These are phyloP conservation scores for Tricholoma matsutake DNA, from an alignment of 768 basidiomycete genomes.

Conservation along the genomic window DNA sequence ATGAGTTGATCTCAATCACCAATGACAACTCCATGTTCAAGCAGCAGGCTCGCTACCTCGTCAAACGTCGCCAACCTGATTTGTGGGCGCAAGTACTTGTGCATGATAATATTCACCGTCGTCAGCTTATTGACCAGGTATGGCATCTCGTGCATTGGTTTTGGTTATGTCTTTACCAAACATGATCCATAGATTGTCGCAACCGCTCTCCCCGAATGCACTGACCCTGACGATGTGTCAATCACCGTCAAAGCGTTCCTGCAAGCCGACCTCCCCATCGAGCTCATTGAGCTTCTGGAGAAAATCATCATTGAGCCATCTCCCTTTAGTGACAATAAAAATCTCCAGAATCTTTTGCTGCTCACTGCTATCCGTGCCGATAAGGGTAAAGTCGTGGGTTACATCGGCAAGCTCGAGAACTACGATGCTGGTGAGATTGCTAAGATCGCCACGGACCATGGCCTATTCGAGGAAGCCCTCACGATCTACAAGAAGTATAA, in stretches of 20 bases:
- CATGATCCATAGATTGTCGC: conserved; percentile 66
- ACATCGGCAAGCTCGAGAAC: conserved; percentile 96
- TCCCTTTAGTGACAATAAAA: conserved; percentile 96
- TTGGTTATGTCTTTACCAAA: background rate
- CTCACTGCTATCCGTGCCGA: conserved; percentile 96
- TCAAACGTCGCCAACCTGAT: conserved; percentile 92
- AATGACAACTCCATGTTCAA: conserved; percentile 99
- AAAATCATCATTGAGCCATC: conserved; percentile 98
- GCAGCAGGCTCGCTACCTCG: conserved; percentile 96
- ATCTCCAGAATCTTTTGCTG: conserved; percentile 91
- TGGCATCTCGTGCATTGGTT: background rate
- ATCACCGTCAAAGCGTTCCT: conserved; percentile 98
- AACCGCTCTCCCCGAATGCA: conserved; percentile 94
- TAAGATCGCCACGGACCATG: conserved; percentile 94
- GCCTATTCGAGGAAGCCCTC: conserved; percentile 93
- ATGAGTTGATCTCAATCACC: conserved; percentile 94
- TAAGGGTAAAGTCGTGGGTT: conserved; percentile 96
- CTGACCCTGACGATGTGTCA: conserved; percentile 98
- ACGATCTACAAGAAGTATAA: conserved; percentile 98
- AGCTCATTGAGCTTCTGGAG: conserved; percentile 95
- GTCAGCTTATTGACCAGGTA: conserved; percentile 91
- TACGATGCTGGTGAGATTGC: conserved; percentile 96
- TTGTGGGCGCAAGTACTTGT: conserved; percentile 95
- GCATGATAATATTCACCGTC: conserved; percentile 86
- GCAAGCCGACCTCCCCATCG: conserved; percentile 92